These are phyloP conservation scores for Hansfordia pulvinata DNA, from an alignment of 2,329 filamentous ascomycete species.

Conservation along the genomic window DNA sequence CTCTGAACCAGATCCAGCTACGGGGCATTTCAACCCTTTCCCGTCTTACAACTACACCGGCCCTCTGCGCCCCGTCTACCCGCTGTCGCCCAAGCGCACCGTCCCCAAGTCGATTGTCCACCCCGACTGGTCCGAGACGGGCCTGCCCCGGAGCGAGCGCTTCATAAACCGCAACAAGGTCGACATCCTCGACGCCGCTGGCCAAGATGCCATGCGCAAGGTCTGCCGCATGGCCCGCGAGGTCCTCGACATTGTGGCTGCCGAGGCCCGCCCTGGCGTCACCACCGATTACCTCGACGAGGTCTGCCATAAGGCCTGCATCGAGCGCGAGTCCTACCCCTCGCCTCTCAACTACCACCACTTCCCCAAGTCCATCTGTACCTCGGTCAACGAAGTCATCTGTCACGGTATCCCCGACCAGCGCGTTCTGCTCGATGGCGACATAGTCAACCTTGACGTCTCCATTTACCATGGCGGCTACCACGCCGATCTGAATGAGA, in stretches of 20 bases:
- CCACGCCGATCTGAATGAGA: conserved; percentile 95
- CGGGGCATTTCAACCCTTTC: conserved; percentile 83
- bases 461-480: conserved; percentile 89
- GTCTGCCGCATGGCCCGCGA: conserved; percentile 79
- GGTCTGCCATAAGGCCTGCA: conserved; percentile 84
- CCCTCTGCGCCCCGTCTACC: conserved; percentile 72
- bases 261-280: conserved; percentile 74
- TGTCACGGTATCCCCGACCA: conserved; percentile 97
- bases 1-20: conserved; percentile 85
- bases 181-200: conserved; percentile 65
- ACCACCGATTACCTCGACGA: conserved; percentile 94
- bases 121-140: conserved; percentile 81
- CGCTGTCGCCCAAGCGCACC: conserved; percentile 56
- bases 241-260: conserved; percentile 82
- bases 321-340: conserved; percentile 91
- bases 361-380: conserved; percentile 97
- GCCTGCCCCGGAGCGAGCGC: conserved; percentile 51
- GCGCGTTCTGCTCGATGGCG: conserved; percentile 73
- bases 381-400: conserved; percentile 91
- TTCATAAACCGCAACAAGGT: conserved; percentile 66
- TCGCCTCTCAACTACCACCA: conserved; percentile 90
- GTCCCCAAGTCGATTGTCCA: conserved; percentile 70
- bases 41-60: conserved; percentile 78
- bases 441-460: conserved; percentile 95
- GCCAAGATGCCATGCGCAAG: conserved; percentile 82